A percentile compares a stretch with the other conserved stretches of the same genome.
Evolutionary conservation across 1,284 basidiomycete genomes (phyloP).

Genomic region (Veloboletus limbatus): DNA sequence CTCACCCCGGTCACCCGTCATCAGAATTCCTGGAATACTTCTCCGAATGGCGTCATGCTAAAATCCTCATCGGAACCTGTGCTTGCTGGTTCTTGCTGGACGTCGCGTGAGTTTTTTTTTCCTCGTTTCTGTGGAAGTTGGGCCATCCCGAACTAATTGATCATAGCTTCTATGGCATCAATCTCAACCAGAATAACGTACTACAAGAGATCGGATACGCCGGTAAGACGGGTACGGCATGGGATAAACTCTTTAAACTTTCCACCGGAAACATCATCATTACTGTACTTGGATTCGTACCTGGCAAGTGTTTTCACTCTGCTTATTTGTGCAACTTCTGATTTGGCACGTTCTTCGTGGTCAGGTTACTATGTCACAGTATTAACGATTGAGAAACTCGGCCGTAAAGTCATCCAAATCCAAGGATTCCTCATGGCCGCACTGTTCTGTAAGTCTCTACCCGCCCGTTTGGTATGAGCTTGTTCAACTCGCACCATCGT

Average conservation of each 20-base stretch:
- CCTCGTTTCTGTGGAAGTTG: background rate
- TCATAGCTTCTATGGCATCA: constrained; percentile 70
- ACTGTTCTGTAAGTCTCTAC: constrained; percentile 53
- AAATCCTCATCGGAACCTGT: constrained; percentile 51
- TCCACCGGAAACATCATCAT: constrained; percentile 69
- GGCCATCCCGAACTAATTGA: background rate
- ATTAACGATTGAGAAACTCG: constrained; percentile 68
- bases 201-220: constrained; percentile 66
- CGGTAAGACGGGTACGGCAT: constrained; percentile 52
- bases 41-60: constrained; percentile 54
- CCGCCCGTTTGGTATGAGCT: background rate
- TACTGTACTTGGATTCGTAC: constrained; percentile 70
- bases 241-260: constrained; percentile 63
- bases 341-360: constrained; percentile 12
- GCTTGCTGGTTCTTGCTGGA: constrained; percentile 57
- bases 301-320: constrained; percentile 43
- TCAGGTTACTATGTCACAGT: constrained; percentile 68
- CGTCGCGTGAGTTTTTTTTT: constrained; percentile 41
- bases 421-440: constrained; percentile 75
- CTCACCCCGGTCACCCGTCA: background rate
- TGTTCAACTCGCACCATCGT: background rate
- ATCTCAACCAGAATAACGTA: constrained; percentile 75
- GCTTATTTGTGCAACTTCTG: background rate
- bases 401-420: constrained; percentile 73
- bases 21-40: constrained; percentile 52